Base-by-base conservation (phyloP, 495 filamentous ascomycete species). In the Penicillium paxilli region DNA sequence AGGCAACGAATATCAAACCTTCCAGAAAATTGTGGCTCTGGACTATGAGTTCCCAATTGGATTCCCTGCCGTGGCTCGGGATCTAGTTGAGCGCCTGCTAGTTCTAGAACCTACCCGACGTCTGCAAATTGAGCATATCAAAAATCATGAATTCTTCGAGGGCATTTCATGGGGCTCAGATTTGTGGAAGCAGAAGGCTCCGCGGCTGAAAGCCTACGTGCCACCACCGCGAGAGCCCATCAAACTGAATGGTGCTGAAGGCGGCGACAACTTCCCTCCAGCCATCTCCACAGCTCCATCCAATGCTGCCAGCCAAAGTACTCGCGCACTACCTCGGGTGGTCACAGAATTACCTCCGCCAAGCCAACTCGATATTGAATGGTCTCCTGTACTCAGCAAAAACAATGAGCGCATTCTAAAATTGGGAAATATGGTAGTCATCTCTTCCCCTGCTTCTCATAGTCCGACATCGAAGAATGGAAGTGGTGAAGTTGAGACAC, bases 61-160 rank as follows among this genome's bases (percentile, higher is more conserved):
- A 6, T 99, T 99, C 65, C 95, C 95, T 3, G 74, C 83, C 5
- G 86, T 91, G 2, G 94, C 95, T 5, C 88, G 85, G 53, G 95
- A 99, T 71, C 79, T 99, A 12, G 89, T 99, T 2, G 92, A 98
- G 66, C 83, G 93, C 54, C 83, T 96, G 20, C 80, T 99, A 9
- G 95, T 98, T 24, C 76, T 97, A 32, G 93, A 99, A 56, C 95
- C 95, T 1, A 78, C 87, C 20, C 86, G 86, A 44, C 83, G 95
- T 44, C 78, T 98, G n/a, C 91, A 87, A 4, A 91, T 98, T 38
- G 94, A 97, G 60, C 91, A 98, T 59, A 94, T 99, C 65, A 96
- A 94, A 69, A 96, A 93, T 59, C 95, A 99, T 61, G 85, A 91
- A 64, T 99, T 99, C 63, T 99, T 99, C 68, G 86, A 90, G n/a